A percentile compares a stretch with the other conserved stretches of the same genome.
These are phyloP conservation scores for Prunus salicina DNA, from an alignment of 306 rosid genomes.

Conservation along the genomic window DNA sequence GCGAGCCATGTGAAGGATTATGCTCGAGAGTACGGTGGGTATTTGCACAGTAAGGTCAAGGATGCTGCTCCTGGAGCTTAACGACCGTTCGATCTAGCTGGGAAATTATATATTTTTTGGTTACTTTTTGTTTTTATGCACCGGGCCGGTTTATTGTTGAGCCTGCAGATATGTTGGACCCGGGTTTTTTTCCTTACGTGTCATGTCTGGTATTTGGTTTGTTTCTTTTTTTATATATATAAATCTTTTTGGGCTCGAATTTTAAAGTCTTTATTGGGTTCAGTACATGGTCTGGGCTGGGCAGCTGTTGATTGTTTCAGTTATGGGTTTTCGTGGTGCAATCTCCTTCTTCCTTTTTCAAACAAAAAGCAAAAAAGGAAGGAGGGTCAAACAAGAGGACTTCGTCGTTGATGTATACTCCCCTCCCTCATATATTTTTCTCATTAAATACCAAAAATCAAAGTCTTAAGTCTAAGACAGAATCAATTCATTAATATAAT, in stretches of 20 bases:
- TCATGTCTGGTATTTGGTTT: neutral
- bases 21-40: constrained; percentile 81
- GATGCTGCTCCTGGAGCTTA: constrained; percentile 95
- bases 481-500: neutral
- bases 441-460: neutral
- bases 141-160: neutral
- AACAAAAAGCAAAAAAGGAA: too few species aligned
- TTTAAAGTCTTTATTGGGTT: neutral
- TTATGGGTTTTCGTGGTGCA: neutral
- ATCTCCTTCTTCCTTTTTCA: neutral
- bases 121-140: neutral
- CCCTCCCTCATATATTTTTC: neutral
- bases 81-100: neutral
- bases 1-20: constrained; percentile 82
- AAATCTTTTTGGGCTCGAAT: neutral
- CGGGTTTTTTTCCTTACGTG: neutral
- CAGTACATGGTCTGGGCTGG: neutral
- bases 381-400: neutral
- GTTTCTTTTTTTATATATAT: neutral
- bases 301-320: too few species aligned
- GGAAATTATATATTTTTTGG: neutral
- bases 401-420: neutral
- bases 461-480: neutral
- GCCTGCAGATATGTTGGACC: neutral
- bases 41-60: constrained; percentile 68